Conservation (phyloP, 306 rosid genomes). For the Pyrus communis region DNA sequence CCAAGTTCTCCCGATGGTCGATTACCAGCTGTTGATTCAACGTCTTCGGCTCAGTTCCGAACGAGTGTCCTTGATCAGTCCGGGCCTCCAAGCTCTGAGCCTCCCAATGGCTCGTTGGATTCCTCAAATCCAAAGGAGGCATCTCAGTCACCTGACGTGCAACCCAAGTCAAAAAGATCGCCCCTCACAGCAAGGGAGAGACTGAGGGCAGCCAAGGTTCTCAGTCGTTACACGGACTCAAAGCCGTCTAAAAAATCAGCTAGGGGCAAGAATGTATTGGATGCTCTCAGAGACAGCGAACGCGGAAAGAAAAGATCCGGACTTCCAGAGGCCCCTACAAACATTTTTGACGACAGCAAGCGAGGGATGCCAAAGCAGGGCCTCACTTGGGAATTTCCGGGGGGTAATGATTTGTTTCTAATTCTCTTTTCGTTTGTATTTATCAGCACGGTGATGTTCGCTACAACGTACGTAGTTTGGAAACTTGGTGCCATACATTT, state of each 20-base stretch:
- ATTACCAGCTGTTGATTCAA: slow-evolving; percentile 18
- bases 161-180: slow-evolving; percentile 30
- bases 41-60: slow-evolving; percentile 24
- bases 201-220: slow-evolving; percentile 74
- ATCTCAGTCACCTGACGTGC: slow-evolving; percentile 20
- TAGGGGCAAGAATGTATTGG: slow-evolving; percentile 70
- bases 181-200: slow-evolving; percentile 74
- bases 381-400: slow-evolving; percentile 65
- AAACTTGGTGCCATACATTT: slow-evolving; percentile 97
- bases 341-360: slow-evolving; percentile 79
- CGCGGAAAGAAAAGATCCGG: slow-evolving; percentile 75
- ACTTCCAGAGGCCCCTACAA: slow-evolving; percentile 88
- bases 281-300: slow-evolving; percentile 67
- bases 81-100: slow-evolving; percentile 33
- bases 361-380: slow-evolving; percentile 74
- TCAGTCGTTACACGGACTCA: slow-evolving; percentile 46
- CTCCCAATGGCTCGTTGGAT: slow-evolving; percentile 33
- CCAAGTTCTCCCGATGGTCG: slow-evolving; percentile 27
- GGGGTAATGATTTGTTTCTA: slow-evolving; percentile 62
- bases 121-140: slow-evolving; percentile 26
- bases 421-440: slow-evolving; percentile 66
- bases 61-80: slow-evolving; percentile 23
- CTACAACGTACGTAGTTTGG: slow-evolving; percentile 91
- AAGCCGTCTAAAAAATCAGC: slow-evolving; percentile 46
- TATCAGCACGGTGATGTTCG: slow-evolving; percentile 84